Evolutionary conservation across 2,329 filamentous ascomycete genomes (phyloP).

Genomic region (Penicillium carneum): DNA sequence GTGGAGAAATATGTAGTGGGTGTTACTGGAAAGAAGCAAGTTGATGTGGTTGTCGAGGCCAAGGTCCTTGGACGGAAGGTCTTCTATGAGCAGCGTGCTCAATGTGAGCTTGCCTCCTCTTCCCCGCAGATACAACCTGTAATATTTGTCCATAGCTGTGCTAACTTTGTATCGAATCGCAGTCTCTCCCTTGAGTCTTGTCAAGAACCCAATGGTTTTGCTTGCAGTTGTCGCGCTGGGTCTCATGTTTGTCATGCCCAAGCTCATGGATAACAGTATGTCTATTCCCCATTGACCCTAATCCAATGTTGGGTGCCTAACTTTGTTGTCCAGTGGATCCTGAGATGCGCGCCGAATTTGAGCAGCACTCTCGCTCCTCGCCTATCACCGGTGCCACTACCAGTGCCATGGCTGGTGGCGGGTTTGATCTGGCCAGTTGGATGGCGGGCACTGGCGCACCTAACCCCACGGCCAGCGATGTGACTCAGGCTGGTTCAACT

Average conservation of each 20-base stretch:
- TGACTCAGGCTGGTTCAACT: slow-evolving; percentile 33
- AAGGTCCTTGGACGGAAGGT: slow-evolving; percentile 69
- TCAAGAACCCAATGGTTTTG: slow-evolving; percentile 97
- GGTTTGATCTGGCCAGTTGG: slow-evolving; percentile 72
- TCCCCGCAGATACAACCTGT: slow-evolving; percentile 13
- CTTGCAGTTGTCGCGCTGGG: slow-evolving; percentile 83
- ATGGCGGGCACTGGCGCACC: slow-evolving; percentile 64
- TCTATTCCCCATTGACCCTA: slow-evolving; percentile 32
- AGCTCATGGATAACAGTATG: slow-evolving; percentile 93
- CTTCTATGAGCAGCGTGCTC: slow-evolving; percentile 77
- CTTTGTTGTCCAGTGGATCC: slow-evolving; percentile 76
- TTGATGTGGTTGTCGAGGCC: slow-evolving; percentile 65
- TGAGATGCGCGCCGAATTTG: slow-evolving; percentile 91
- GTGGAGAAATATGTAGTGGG: slow-evolving; percentile 53
- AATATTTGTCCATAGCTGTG: not conserved
- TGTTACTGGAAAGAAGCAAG: slow-evolving; percentile 39
- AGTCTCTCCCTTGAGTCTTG: slow-evolving; percentile 81
- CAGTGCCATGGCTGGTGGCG: slow-evolving; percentile 66
- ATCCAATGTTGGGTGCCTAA: slow-evolving; percentile 7
- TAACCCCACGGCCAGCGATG: slow-evolving; percentile 35
- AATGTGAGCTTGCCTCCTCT: slow-evolving; percentile 66
- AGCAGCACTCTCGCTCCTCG: slow-evolving; percentile 82
- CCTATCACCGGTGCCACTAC: slow-evolving; percentile 67
- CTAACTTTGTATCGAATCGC: slow-evolving; percentile 21
- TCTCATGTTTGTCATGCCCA: slow-evolving; percentile 90